Evolutionary conservation across 805 yeast genomes (phyloP), one percentile per base, ranked within the genome.

Genomic region (Isabelozyma heimii): DNA sequence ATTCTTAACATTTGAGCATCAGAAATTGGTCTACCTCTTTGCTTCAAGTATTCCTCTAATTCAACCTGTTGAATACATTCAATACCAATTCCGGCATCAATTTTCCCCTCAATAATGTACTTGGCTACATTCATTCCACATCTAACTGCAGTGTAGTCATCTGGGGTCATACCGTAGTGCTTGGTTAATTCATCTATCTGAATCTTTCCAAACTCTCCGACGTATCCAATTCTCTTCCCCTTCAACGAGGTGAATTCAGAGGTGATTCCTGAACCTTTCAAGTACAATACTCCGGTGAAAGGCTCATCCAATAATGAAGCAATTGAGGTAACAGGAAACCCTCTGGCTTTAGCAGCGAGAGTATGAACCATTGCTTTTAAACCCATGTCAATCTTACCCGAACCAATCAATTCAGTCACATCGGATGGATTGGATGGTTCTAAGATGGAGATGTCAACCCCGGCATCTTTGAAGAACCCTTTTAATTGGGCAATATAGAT

Each of bases 101-200:
- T 77, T 53, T 73, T 70, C 37, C 83, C 83, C 46, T 79, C 81
- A 46, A 80, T 75, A 55, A 80, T 79, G 55, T 72, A 73, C 58
- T 77, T 78, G 50, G 83, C 81, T 42, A 80, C 83, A 56, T 80
- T 80, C 84, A 80, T 80, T 48, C 84, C 84, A 54, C 82, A 77
- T 62, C 83, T 71, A 47, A 80, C 80, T 8, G 84, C 82, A 42
- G 82, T 77, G 62, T 80, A 80, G 58, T 80, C 84, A 33, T 66
- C 64, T 12, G 83, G 83, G 17, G 73, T 70, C 82, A 80, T 77
- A 26, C 83, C 83, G 56, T 73, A 79, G 62, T 80, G 79, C 54
- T 75, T 71, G 55, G 82, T 77, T 58, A 80, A 67, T 57, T 80
- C 84, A 54, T 80, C 83, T 46, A 80, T 63, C 61, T 80, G 84